These are phyloP conservation scores for Naganishia cerealis DNA, from an alignment of 1,284 basidiomycete genomes.

Conservation along the genomic window DNA sequence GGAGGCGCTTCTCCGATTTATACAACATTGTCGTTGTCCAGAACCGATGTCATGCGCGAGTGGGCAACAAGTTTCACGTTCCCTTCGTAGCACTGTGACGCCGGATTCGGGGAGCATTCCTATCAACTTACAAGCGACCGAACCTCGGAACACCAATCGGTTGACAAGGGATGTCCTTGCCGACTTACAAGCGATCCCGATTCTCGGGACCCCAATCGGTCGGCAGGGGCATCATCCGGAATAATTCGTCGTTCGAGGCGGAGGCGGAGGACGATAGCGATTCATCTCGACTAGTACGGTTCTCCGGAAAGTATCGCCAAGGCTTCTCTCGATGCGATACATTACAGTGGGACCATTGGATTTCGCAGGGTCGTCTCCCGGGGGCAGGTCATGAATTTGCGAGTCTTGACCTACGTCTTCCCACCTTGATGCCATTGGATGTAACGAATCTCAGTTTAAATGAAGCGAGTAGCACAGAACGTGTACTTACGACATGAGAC, in stretches of 20 bases:
- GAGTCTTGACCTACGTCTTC: constrained; percentile 25
- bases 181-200: too few species aligned
- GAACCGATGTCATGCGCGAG: constrained; percentile 91
- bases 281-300: constrained; percentile 38
- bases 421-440: constrained; percentile 4
- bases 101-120: too few species aligned
- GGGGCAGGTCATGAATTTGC: constrained; percentile 7
- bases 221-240: too few species aligned
- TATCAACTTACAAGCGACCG: too few species aligned
- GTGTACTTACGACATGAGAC: constrained; percentile 22
- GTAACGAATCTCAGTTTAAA: background rate
- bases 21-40: constrained; percentile 88
- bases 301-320: constrained; percentile 37
- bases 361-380: constrained; percentile 2
- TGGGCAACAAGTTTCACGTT: constrained; percentile 75
- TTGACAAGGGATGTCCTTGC: too few species aligned
- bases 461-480: background rate
- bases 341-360: constrained; percentile 13
- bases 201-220: too few species aligned
- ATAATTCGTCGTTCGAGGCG: background rate
- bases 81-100: constrained; percentile 67
- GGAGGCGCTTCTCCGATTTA: constrained; percentile 94
- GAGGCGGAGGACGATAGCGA: constrained; percentile 5
- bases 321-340: background rate
- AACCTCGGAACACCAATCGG: too few species aligned